phyloP scores from a whole-genome alignment of 2,329 filamentous ascomycete genomes.

The Fusarium ambrosium region DNA sequence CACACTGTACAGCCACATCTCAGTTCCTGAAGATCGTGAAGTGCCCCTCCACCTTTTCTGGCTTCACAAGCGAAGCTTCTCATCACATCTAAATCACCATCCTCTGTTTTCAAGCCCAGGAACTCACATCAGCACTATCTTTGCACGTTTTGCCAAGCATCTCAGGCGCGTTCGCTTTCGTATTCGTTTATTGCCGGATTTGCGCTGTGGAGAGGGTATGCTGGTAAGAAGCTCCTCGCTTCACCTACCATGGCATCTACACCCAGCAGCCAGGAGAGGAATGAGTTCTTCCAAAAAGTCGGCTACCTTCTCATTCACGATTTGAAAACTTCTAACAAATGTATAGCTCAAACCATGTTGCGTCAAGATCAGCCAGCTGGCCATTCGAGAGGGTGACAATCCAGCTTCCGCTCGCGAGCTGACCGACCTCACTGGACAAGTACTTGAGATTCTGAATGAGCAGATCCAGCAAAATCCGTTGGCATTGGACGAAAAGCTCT shows the following conservation, averaged over 20 bases:
- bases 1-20: constrained; percentile 13
- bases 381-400: constrained; percentile 62
- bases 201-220: constrained; percentile 41
- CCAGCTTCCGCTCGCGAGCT: constrained; percentile 59
- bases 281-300: constrained; percentile 51
- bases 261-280: constrained; percentile 43
- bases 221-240: constrained; percentile 34
- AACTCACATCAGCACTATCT: background rate
- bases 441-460: constrained; percentile 61
- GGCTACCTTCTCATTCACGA: background rate
- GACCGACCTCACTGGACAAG: constrained; percentile 58
- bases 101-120: background rate
- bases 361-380: constrained; percentile 70
- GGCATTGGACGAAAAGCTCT: constrained; percentile 82
- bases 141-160: background rate
- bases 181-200: constrained; percentile 28
- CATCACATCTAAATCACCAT: constrained; percentile 3
- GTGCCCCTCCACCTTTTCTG: constrained; percentile 34
- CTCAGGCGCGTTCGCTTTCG: constrained; percentile 25
- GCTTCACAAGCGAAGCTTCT: constrained; percentile 1
- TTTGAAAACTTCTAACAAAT: constrained; percentile 8
- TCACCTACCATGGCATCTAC: constrained; percentile 46
- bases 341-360: constrained; percentile 73
- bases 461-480: constrained; percentile 60
- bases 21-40: constrained; percentile 10